These are phyloP conservation scores for Modicella reniformis DNA, from an alignment of 371 early-diverging fungal species.

Conservation along the genomic window DNA sequence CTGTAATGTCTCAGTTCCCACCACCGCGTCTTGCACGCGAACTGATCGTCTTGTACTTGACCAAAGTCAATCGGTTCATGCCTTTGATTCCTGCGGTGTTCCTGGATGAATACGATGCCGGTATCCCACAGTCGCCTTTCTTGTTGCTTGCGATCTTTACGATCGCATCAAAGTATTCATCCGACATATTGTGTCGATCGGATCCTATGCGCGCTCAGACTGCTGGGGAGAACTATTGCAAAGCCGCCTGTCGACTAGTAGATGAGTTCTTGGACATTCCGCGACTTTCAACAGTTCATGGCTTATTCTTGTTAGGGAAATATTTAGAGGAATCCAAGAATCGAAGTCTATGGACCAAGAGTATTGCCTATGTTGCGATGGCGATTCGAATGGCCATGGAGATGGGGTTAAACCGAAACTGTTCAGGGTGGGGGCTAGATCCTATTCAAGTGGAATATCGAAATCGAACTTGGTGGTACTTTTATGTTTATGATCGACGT, in stretches of 20 bases:
- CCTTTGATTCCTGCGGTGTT: conserved; percentile 10
- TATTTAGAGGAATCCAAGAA: conserved; percentile 17
- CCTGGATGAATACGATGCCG: conserved; percentile 17
- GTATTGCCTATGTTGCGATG: conserved; percentile 15
- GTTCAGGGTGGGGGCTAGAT: conserved; percentile 17
- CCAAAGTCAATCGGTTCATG: conserved; percentile 15
- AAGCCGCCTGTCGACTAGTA: conserved; percentile 10
- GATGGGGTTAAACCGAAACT: conserved; percentile 15
- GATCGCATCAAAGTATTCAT: conserved; percentile 12
- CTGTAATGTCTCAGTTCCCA: conserved; percentile 14
- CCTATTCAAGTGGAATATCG: conserved; percentile 4
- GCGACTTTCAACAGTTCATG: conserved; percentile 12
- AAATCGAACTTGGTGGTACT: conserved; percentile 18
- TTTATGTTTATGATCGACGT: conserved; percentile 11
- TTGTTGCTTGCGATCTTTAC: conserved; percentile 10
- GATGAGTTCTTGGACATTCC: conserved; percentile 17
- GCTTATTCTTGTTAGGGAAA: conserved; percentile 8
- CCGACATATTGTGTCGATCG: conserved; percentile 14
- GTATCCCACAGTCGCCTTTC: conserved; percentile 8
- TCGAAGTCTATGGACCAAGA: conserved; percentile 9
- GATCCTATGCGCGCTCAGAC: conserved; percentile 15
- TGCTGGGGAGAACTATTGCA: conserved; percentile 15
- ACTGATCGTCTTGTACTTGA: conserved; percentile 7
- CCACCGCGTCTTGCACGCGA: conserved; percentile 9
- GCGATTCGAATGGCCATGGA: conserved; percentile 18